phyloP scores from a whole-genome alignment of 257 asterid species.

The Primulina eburnea region DNA sequence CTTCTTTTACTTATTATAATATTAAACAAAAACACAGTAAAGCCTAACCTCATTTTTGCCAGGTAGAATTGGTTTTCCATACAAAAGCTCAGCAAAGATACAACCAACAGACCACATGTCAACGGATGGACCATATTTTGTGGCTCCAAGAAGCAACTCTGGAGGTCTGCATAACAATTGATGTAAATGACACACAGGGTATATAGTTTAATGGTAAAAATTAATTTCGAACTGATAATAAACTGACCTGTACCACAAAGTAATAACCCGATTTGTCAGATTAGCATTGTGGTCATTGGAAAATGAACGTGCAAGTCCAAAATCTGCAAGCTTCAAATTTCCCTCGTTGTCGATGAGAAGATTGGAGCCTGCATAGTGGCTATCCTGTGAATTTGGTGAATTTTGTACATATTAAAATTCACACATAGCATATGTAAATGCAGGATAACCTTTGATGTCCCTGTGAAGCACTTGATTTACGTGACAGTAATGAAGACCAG shows the following conservation, averaged over 20 bases:
- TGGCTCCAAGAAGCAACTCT: conserved; percentile 95
- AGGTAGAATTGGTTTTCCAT: conserved; percentile 78
- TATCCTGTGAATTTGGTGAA: conserved; percentile 16
- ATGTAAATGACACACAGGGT: background rate
- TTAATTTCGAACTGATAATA: conserved; percentile 14
- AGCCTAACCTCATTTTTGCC: conserved; percentile 81
- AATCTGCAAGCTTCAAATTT: conserved; percentile 94
- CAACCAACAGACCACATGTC: conserved; percentile 99
- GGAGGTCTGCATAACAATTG: conserved; percentile 61
- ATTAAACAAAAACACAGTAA: conserved; percentile 16
- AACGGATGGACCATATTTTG: conserved; percentile 93
- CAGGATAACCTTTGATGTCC: conserved; percentile 77
- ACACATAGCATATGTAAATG: conserved; percentile 16
- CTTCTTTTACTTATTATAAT: conserved; percentile 9
- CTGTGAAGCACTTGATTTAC: conserved; percentile 95
- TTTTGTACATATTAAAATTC: conserved; percentile 5
- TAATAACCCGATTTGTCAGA: conserved; percentile 92
- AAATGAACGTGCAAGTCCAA: conserved; percentile 88
- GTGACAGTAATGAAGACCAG: conserved; percentile 95
- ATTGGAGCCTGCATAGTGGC: conserved; percentile 69
- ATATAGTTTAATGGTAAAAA: background rate
- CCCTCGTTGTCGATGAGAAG: conserved; percentile 95
- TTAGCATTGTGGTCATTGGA: conserved; percentile 75
- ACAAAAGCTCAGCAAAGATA: conserved; percentile 89
- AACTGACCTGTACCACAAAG: conserved; percentile 90